Base-by-base conservation (phyloP, 2,329 filamentous ascomycete species). In the Alternaria conjuncta region DNA sequence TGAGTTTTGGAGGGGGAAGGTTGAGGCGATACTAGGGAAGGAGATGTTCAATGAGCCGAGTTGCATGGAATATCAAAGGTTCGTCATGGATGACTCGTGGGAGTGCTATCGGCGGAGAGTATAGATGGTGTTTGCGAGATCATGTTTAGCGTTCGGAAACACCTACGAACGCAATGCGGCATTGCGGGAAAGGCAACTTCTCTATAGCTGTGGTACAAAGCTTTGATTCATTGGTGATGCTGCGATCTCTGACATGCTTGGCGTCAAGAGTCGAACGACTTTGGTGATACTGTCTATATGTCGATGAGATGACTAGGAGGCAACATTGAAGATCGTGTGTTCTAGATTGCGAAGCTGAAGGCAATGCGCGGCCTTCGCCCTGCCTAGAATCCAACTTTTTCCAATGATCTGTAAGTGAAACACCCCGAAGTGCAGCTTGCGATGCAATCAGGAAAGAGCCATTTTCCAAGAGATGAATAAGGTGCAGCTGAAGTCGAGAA, bases 401-500 rank as follows among this genome's bases (percentile, higher is more conserved):
- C 8, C n/a, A 5, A 43, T 8, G 1, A n/a, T 18, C 36, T n/a
- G n/a, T n/a, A n/a, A n/a, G n/a, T n/a, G n/a, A n/a, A n/a, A n/a
- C n/a, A n/a, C n/a, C 23, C 23, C 5, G 23, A 23, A 23, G 23
- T 23, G 23, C 23, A 23, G 23, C 23, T 6, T 23, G 23, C 23
- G 23, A 23, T 1, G 4, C 23, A 6, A n/a, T n/a, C n/a, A n/a
- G n/a, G n/a, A n/a, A n/a, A n/a, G 18, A 44, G 10, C 1, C 18
- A 21, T 45, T 45, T 20, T 11, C 43, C 28, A 13, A 41, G 20
- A 55, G 65, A 63, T 56, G 47, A 67, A 62, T 26, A 67, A 58
- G 64, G 64, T 45, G 61, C 41, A 58, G 28, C 55, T 46, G 44
- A 15, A 20, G 36, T 26, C 23, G 21, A 56, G 50, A 30, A 44